Evolutionary conservation across 441 rosid species (phyloP), one percentile per base, ranked within the genome.

Genomic region (Erysimum cheiri): DNA sequence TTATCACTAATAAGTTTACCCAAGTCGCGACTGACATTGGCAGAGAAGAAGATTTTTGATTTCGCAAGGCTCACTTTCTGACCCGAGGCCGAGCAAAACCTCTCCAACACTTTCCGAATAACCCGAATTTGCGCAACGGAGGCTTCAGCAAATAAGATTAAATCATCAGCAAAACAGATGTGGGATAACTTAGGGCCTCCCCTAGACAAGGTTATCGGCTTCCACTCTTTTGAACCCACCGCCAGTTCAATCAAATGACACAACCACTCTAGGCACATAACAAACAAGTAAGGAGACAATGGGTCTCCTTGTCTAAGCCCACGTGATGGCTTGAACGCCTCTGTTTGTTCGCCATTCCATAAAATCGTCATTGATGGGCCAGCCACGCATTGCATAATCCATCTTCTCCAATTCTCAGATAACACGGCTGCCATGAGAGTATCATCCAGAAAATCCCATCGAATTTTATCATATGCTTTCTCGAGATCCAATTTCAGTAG

Each of bases 391-490:
- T 56, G 1, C 43, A 56, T 8, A 1, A 56, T 56, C 43, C 43
- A 56, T 0, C 1, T 2, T 2, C 15, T 8, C 60, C 43, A 36
- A 2, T 1, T 8, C 4, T 0, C 12, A 35, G 43, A 2, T 0
- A 56, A 4, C 0, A n/a, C n/a, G 1, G 2, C 43, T 2, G 41
- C 60, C 0, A 2, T 0, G 0, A 56, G 7, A 0, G 60, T 56
- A 10, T 58, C 47, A 1, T 3, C 22, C 0, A 48, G 4, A 10
- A 70, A 58, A 4, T 48, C 55, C 60, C 68, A 70, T 0, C 47
- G 8, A 0, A 70, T 4, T 13, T 41, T 4, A 11, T 70, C 60
- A 26, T 70, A 70, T 0, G 68, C 74, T 9, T 50, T 70, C 3
- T 60, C 36, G 0, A 60, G 13, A 9, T 60, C 65, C 0, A 60